A percentile compares a stretch with the other conserved stretches of the same genome.
phyloP scores from a whole-genome alignment of 2,329 filamentous ascomycete genomes.

The Apiospora kogelbergensis region DNA sequence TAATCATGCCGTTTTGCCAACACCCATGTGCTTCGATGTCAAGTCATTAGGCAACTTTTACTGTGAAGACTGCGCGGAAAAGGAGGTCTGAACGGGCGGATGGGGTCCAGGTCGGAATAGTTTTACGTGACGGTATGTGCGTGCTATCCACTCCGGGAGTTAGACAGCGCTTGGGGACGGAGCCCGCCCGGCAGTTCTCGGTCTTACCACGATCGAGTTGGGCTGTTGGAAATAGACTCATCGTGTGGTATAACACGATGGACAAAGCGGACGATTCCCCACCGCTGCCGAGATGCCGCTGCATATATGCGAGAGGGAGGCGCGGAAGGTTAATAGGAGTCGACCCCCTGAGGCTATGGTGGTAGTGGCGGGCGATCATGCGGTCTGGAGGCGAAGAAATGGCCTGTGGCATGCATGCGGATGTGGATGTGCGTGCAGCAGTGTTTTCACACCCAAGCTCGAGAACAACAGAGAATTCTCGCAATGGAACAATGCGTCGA shows the following conservation, averaged over 20 bases:
- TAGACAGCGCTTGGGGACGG: neutral
- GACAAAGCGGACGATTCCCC: neutral
- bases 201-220: neutral
- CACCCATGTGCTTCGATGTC: neutral
- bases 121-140: neutral
- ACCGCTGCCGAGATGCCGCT: neutral
- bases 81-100: neutral
- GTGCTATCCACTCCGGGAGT: neutral
- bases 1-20: conserved; percentile 1
- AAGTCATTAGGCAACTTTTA: neutral
- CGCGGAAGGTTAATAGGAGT: too few relatives aligned
- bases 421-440: neutral
- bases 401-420: neutral
- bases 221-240: neutral
- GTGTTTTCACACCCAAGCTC: neutral
- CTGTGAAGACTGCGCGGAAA: neutral
- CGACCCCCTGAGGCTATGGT: neutral
- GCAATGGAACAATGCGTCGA: neutral
- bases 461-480: conserved; percentile 5
- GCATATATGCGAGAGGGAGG: neutral
- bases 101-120: neutral
- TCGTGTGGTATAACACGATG: neutral
- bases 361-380: neutral
- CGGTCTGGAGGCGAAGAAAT: neutral
- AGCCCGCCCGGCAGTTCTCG: conserved; percentile 4